A percentile compares a stretch with the other conserved stretches of the same genome.
phyloP scores from a whole-genome alignment of 2,329 filamentous ascomycete genomes.

The Colletotrichum navitas region DNA sequence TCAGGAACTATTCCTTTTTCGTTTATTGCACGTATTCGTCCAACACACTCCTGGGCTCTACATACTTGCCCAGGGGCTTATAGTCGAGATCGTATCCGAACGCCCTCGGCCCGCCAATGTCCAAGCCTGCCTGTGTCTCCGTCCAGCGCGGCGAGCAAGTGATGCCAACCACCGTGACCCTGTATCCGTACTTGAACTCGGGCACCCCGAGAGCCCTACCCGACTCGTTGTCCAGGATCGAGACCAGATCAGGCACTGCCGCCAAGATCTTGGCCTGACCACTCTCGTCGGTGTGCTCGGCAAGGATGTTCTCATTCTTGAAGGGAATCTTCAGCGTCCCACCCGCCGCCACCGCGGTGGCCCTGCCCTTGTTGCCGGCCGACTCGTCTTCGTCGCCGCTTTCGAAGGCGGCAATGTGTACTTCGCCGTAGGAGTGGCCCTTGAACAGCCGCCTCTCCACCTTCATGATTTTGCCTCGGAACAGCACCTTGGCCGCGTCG shows the following conservation, averaged over 20 bases:
- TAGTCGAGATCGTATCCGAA: constrained; percentile 59
- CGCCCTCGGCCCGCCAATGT: constrained; percentile 59
- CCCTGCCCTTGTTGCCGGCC: constrained; percentile 6
- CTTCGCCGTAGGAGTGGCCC: constrained; percentile 63
- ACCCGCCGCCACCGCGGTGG: constrained; percentile 33
- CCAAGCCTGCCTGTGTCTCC: constrained; percentile 59
- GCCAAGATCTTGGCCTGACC: constrained; percentile 54
- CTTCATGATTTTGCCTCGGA: constrained; percentile 71
- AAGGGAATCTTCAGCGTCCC: constrained; percentile 47
- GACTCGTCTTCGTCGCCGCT: constrained; percentile 44
- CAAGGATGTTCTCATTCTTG: constrained; percentile 64
- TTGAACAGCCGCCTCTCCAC: constrained; percentile 63
- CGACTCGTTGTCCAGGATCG: constrained; percentile 67
- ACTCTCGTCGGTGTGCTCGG: constrained; percentile 55
- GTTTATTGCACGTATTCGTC: constrained; percentile 44
- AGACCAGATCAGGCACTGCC: constrained; percentile 69
- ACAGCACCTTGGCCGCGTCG: constrained; percentile 67
- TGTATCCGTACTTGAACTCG: constrained; percentile 67
- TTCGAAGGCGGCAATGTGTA: constrained; percentile 46
- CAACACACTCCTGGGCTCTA: constrained; percentile 66
- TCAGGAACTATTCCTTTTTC: too few species aligned
- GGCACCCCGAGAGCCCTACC: constrained; percentile 69
- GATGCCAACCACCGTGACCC: constrained; percentile 66
- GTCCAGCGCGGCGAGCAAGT: constrained; percentile 68
- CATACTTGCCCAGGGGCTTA: constrained; percentile 63